Percentiles rank a stretch among this genome's conserved stretches.
Conservation (phyloP, 2,329 filamentous ascomycete genomes). For the Trichoderma semiorbis region DNA sequence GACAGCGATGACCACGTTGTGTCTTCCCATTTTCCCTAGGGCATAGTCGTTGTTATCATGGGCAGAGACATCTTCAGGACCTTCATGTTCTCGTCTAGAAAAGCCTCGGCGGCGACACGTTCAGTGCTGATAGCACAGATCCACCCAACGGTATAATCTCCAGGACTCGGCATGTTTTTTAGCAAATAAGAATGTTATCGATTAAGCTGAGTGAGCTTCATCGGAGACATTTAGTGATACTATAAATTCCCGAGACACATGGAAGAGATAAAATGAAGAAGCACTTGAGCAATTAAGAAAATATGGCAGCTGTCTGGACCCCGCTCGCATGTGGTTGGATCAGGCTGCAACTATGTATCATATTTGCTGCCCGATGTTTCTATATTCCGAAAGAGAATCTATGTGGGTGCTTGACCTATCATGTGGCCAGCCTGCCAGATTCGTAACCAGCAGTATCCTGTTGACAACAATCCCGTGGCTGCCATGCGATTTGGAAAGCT, state of each 20-base stretch:
- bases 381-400: not conserved
- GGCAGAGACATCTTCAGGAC: constrained; percentile 8
- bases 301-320: not conserved
- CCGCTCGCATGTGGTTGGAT: not conserved
- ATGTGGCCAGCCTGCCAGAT: not conserved
- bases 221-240: not conserved
- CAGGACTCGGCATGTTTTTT: not conserved
- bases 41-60: not conserved
- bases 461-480: not conserved
- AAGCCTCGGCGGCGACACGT: constrained; percentile 33
- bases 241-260: not conserved
- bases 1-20: constrained; percentile 24
- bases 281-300: not conserved
- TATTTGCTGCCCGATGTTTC: not conserved
- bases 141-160: constrained; percentile 39
- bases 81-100: not conserved
- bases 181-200: too few species aligned
- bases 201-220: too few species aligned
- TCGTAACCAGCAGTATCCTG: not conserved
- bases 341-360: not conserved
- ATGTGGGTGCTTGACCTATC: not conserved
- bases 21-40: constrained; percentile 20
- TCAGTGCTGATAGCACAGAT: constrained; percentile 40
- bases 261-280: not conserved
- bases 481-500: not conserved